phyloP scores from a whole-genome alignment of 148 eudicot species.

The Rhododendron ferrugineum region DNA sequence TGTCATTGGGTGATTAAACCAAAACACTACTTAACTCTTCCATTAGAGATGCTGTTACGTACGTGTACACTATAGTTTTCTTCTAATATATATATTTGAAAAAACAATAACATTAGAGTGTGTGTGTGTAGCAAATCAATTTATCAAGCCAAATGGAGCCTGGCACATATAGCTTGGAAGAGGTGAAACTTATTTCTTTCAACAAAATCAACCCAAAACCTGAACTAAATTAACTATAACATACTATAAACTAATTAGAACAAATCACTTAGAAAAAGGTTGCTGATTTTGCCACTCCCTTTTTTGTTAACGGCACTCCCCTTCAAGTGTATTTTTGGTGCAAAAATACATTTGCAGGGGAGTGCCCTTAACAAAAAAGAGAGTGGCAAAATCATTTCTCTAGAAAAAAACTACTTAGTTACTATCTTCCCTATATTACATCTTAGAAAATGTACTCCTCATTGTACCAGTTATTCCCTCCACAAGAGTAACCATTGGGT shows the following conservation, averaged over 20 bases:
- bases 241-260: neutral
- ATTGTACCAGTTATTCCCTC: slow-evolving; percentile 18
- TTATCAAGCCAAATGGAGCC: neutral
- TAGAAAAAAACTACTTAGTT: neutral
- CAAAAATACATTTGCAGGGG: too few relatives aligned
- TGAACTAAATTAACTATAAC: neutral
- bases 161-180: neutral
- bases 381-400: too few relatives aligned
- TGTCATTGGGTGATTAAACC: too few relatives aligned
- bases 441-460: slow-evolving; percentile 21
- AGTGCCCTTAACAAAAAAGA: too few relatives aligned
- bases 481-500: slow-evolving; percentile 14
- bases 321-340: too few relatives aligned
- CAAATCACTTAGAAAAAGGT: neutral
- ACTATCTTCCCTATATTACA: neutral
- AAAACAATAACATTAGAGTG: neutral
- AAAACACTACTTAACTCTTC: too few relatives aligned
- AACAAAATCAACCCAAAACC: slow-evolving; percentile 7
- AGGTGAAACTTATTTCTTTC: neutral
- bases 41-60: too few relatives aligned
- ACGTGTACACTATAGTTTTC: too few relatives aligned
- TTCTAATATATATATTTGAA: too few relatives aligned
- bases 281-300: too few relatives aligned
- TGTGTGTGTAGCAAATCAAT: neutral
- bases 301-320: too few relatives aligned